Evolutionary conservation across 306 rosid genomes (phyloP).

Genomic region (Vigna nakashimae): DNA sequence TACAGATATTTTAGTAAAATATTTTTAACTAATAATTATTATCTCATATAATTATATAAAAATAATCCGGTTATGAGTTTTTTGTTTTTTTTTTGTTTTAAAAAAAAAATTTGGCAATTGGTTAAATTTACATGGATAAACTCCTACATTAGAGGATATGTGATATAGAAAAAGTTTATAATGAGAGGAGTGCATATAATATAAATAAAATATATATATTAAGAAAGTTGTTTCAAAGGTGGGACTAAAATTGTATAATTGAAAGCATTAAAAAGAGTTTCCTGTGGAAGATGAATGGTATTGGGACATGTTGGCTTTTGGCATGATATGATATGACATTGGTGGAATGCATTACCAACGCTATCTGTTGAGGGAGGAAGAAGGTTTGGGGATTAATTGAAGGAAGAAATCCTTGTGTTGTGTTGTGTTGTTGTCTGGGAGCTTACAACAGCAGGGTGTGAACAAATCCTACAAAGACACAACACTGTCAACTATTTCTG

Average conservation of each 20-base stretch:
- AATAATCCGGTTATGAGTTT: no score
- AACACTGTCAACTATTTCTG: constrained; percentile 19
- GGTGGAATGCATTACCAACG: constrained; percentile 50
- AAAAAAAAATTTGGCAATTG: no score
- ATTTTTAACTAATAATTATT: no score
- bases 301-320: not conserved
- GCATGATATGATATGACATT: not conserved
- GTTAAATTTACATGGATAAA: no score
- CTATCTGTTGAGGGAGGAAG: constrained; percentile 27
- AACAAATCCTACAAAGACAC: constrained; percentile 2
- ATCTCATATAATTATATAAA: no score
- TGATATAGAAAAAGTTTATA: no score
- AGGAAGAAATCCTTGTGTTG: constrained; percentile 19
- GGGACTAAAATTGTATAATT: not conserved
- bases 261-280: not conserved
- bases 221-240: not conserved
- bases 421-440: not conserved
- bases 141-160: no score
- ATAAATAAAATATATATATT: no score
- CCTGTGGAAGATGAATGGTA: constrained; percentile 1
- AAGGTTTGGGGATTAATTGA: constrained; percentile 18
- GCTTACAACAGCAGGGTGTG: constrained; percentile 32
- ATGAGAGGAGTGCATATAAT: not conserved
- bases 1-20: no score
- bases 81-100: no score